Conservation (phyloP, 2,329 filamentous ascomycete genomes). For the Hymenoscyphus repandus region DNA sequence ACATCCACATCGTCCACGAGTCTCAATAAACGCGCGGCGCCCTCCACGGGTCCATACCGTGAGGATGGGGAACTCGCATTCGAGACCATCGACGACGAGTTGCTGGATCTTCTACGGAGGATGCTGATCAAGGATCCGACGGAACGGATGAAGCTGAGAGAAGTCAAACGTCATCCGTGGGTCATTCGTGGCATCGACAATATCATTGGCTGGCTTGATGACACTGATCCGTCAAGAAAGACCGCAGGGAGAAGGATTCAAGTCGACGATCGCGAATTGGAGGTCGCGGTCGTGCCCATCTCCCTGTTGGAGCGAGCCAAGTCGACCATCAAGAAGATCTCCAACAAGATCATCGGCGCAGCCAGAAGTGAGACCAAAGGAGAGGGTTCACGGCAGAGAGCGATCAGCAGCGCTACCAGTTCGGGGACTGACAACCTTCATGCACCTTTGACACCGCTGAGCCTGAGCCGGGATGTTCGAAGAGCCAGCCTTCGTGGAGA, state of each 20-base stretch:
- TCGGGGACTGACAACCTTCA: slow-evolving; percentile 55
- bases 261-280: slow-evolving; percentile 86
- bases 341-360: slow-evolving; percentile 52
- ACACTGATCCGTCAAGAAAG: slow-evolving; percentile 78
- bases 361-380: slow-evolving; percentile 43
- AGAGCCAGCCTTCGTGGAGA: slow-evolving; percentile 54
- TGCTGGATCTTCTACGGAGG: slow-evolving; percentile 71
- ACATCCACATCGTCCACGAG: slow-evolving; percentile 51
- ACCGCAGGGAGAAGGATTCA: slow-evolving; percentile 82
- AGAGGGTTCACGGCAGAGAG: slow-evolving; percentile 51
- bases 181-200: slow-evolving; percentile 74
- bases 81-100: slow-evolving; percentile 75
- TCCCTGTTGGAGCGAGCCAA: slow-evolving; percentile 80
- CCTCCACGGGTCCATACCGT: slow-evolving; percentile 58
- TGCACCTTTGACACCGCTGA: slow-evolving; percentile 36
- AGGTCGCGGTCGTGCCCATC: slow-evolving; percentile 82
- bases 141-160: slow-evolving; percentile 80
- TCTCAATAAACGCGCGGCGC: slow-evolving; percentile 43
- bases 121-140: slow-evolving; percentile 87
- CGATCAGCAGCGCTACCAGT: slow-evolving; percentile 59
- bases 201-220: slow-evolving; percentile 79
- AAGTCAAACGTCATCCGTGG: slow-evolving; percentile 94
- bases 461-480: slow-evolving; percentile 36
- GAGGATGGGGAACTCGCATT: slow-evolving; percentile 75
- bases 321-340: slow-evolving; percentile 67